Evolutionary conservation across 139 green algal genomes (phyloP).

Genomic region (Coelastrella sp.): DNA sequence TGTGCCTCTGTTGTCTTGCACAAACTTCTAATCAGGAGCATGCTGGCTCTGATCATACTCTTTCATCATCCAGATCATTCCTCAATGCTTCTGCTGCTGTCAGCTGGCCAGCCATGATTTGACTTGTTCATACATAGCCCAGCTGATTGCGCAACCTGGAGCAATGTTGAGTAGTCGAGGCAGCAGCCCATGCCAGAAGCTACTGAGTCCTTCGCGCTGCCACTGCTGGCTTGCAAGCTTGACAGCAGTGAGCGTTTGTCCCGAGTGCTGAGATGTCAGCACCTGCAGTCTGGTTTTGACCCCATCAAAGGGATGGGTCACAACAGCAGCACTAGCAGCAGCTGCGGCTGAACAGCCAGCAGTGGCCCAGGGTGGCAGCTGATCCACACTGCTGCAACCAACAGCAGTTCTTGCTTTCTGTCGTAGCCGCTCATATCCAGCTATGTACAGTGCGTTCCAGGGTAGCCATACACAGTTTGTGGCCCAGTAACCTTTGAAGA

Average conservation of each 20-base stretch:
- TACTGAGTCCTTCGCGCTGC: constrained; percentile 58
- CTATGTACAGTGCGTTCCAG: constrained; percentile 87
- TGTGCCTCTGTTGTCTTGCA: neutral
- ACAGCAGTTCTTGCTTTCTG: constrained; percentile 20
- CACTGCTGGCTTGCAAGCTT: constrained; percentile 54
- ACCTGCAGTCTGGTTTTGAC: constrained; percentile 90
- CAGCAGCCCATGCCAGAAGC: constrained; percentile 62
- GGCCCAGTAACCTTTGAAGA: constrained; percentile 67
- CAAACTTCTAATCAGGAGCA: neutral
- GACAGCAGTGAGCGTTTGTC: constrained; percentile 24
- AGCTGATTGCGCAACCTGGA: constrained; percentile 70
- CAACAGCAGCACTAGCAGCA: constrained; percentile 43
- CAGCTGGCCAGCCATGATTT: constrained; percentile 57
- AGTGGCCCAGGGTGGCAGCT: constrained; percentile 53
- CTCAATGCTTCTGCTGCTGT: neutral
- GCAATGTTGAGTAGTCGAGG: constrained; percentile 73
- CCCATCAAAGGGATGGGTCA: constrained; percentile 85
- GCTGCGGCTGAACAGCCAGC: constrained; percentile 55
- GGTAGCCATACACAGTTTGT: constrained; percentile 88
- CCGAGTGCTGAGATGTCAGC: constrained; percentile 31
- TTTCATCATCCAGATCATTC: no score
- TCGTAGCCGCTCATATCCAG: constrained; percentile 75
- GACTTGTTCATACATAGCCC: constrained; percentile 76
- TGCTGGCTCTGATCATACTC: no score
- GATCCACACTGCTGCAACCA: neutral